phyloP scores from a whole-genome alignment of 2,329 filamentous ascomycete species.

The Beauveria sp. region DNA sequence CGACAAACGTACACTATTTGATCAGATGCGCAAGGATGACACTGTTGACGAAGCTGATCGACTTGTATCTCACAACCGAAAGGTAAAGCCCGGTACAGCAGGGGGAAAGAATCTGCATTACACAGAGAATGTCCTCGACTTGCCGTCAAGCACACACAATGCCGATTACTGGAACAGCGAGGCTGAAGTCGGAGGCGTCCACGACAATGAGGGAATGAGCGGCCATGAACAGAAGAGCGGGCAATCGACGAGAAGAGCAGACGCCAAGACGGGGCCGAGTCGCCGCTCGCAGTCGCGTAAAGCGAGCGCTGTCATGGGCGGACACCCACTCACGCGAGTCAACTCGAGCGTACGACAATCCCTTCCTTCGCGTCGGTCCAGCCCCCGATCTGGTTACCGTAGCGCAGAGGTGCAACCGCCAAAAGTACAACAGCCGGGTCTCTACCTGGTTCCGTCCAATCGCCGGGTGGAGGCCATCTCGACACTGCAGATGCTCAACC shows the following conservation, averaged over 20 bases:
- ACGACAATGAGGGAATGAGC: slow-evolving; percentile 37
- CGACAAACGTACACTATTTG: slow-evolving; percentile 86
- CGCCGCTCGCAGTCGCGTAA: slow-evolving; percentile 51
- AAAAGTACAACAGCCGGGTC: slow-evolving; percentile 32
- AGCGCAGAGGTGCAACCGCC: slow-evolving; percentile 26
- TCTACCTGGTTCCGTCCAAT: slow-evolving; percentile 48
- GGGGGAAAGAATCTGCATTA: slow-evolving; percentile 87
- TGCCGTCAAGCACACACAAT: slow-evolving; percentile 35
- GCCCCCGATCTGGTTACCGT: slow-evolving; percentile 22
- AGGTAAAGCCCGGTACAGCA: slow-evolving; percentile 58
- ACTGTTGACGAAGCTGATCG: slow-evolving; percentile 81
- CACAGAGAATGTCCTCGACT: slow-evolving; percentile 81
- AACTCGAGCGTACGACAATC: slow-evolving; percentile 37
- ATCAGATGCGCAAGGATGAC: slow-evolving; percentile 84
- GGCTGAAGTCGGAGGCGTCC: slow-evolving; percentile 48
- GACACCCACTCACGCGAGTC: slow-evolving; percentile 37
- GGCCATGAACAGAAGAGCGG: slow-evolving; percentile 44
- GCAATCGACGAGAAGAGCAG: slow-evolving; percentile 41
- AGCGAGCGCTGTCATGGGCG: slow-evolving; percentile 35
- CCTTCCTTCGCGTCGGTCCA: slow-evolving; percentile 23
- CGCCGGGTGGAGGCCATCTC: slow-evolving; percentile 56
- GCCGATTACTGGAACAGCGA: slow-evolving; percentile 67
- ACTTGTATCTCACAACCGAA: slow-evolving; percentile 82
- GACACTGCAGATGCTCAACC: slow-evolving; percentile 78
- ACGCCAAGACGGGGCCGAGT: slow-evolving; percentile 42